phyloP scores from a whole-genome alignment of 2,329 filamentous ascomycete genomes.

The Incumbomyces delicatus region DNA sequence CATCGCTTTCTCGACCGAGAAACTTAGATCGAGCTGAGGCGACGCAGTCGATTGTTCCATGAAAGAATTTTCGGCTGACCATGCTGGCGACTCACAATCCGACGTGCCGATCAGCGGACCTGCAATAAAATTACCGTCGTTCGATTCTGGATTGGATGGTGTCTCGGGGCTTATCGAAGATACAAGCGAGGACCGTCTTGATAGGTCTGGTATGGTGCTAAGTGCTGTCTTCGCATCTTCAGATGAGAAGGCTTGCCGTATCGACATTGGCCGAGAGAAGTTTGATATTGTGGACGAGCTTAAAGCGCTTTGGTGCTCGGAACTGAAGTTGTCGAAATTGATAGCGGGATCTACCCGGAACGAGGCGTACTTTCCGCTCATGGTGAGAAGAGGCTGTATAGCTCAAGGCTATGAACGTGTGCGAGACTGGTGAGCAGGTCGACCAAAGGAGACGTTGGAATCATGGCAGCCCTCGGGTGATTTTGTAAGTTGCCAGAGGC shows the following conservation, averaged over 20 bases:
- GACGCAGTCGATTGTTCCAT: background rate
- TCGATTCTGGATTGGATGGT: background rate
- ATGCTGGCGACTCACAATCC: background rate
- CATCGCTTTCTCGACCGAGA: background rate
- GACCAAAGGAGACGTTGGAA: too few species aligned
- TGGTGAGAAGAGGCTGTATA: background rate
- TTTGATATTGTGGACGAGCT: background rate
- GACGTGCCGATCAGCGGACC: background rate
- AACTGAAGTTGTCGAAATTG: conserved; percentile 3
- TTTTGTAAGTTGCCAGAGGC: too few species aligned
- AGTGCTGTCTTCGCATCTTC: background rate
- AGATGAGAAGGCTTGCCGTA: background rate
- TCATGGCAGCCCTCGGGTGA: too few species aligned
- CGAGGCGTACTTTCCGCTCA: conserved; percentile 1
- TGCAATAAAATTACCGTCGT: background rate
- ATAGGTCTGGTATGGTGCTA: background rate
- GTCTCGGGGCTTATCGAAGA: background rate
- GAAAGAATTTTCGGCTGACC: background rate
- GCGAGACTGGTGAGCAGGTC: background rate
- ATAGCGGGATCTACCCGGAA: conserved; percentile 2
- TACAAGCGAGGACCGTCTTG: conserved; percentile 1
- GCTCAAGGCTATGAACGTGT: background rate
- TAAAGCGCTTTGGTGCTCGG: background rate
- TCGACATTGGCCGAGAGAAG: conserved; percentile 2
- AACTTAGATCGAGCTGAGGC: conserved; percentile 2